A percentile compares a stretch with the other conserved stretches of the same genome.
phyloP scores from a whole-genome alignment of 2,329 filamentous ascomycete species.

The Volutella citrinella region DNA sequence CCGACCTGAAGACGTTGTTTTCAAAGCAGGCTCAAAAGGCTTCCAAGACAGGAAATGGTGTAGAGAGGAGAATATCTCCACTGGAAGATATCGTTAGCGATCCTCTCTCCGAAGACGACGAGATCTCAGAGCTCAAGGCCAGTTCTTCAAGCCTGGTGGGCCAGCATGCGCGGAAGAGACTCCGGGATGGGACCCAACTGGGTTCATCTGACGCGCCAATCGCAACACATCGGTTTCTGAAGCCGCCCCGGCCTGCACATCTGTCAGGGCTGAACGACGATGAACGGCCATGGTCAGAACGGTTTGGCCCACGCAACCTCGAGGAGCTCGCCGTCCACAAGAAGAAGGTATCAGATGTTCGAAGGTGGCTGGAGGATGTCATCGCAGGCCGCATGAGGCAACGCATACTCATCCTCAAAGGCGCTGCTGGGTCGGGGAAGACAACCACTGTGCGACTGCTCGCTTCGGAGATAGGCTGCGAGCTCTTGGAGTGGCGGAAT shows the following conservation, averaged over 20 bases:
- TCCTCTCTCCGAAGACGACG: conserved; percentile 60
- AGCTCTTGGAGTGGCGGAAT: conserved; percentile 89
- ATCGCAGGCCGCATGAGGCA: conserved; percentile 63
- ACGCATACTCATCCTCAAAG: conserved; percentile 80
- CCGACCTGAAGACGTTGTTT: conserved; percentile 57
- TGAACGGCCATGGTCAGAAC: conserved; percentile 79
- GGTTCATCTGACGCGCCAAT: conserved; percentile 20
- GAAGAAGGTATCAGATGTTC: conserved; percentile 85
- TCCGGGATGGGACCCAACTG: conserved; percentile 34
- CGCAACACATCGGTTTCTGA: conserved; percentile 52
- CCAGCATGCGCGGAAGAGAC: conserved; percentile 52
- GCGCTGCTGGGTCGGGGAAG: conserved; percentile 87
- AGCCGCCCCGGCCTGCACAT: conserved; percentile 34
- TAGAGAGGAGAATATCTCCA: conserved; percentile 25
- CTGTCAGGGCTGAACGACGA: conserved; percentile 45
- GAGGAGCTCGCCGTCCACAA: conserved; percentile 93
- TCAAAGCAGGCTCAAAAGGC: conserved; percentile 57
- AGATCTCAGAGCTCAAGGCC: conserved; percentile 49
- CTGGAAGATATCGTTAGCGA: conserved; percentile 52
- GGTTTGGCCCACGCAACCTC: conserved; percentile 70
- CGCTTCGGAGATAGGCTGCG: conserved; percentile 70
- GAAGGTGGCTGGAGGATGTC: conserved; percentile 75
- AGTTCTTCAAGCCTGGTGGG: conserved; percentile 54
- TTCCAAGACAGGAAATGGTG: conserved; percentile 30
- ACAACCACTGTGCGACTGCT: conserved; percentile 82